These are phyloP conservation scores for Ganoderma multipileum DNA, from an alignment of 1,284 basidiomycete genomes.

Conservation along the genomic window DNA sequence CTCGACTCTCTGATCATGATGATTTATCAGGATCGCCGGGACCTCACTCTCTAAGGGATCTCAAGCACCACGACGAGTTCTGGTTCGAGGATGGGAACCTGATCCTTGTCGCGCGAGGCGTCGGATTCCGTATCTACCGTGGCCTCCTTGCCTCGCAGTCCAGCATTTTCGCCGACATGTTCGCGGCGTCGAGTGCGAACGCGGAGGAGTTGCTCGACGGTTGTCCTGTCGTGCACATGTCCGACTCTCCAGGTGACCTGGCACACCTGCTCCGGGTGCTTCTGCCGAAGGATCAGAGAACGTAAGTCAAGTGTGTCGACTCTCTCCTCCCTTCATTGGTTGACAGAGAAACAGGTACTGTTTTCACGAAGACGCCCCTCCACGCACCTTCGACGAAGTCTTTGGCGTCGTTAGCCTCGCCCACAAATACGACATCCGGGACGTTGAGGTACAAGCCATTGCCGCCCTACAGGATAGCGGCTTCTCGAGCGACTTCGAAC, in stretches of 20 bases:
- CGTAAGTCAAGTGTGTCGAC: too few species aligned
- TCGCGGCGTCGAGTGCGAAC: conserved; percentile 21
- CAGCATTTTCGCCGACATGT: conserved; percentile 26
- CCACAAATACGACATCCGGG: conserved; percentile 19
- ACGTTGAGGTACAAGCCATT: too few species aligned
- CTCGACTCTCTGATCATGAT: too few species aligned
- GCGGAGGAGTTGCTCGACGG: conserved; percentile 16
- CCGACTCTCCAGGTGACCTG: conserved; percentile 21
- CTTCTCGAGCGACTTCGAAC: too few species aligned
- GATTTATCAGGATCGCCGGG: too few species aligned
- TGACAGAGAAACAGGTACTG: neutral
- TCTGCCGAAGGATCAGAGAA: neutral
- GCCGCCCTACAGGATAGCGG: too few species aligned
- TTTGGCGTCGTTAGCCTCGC: conserved; percentile 15
- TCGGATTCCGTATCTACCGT: conserved; percentile 26
- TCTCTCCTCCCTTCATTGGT: too few species aligned
- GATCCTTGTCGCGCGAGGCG: neutral
- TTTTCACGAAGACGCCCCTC: too few species aligned
- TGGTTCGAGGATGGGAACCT: conserved; percentile 2
- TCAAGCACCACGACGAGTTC: neutral
- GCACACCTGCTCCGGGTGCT: conserved; percentile 14
- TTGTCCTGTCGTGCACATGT: conserved; percentile 24
- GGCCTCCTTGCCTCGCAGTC: conserved; percentile 27
- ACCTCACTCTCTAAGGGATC: too few species aligned
- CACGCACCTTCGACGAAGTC: neutral